Evolutionary conservation across 805 yeast genomes (phyloP).

Genomic region (Cyberlindnera bimundalis): DNA sequence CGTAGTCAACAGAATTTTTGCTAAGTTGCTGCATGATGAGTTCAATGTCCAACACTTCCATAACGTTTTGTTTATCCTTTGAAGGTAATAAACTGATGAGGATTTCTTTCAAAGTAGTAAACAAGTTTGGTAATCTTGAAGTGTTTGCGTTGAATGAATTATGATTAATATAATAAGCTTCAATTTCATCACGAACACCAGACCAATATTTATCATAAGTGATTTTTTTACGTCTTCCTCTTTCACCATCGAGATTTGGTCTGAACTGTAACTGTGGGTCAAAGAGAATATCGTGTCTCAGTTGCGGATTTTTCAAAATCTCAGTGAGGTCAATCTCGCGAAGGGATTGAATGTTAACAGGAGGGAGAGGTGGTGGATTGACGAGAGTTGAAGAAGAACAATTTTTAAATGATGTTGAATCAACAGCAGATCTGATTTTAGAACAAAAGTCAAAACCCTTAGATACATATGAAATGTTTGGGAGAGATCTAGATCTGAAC

Average conservation of each 20-base stretch:
- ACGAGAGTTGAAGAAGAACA: conserved; percentile 16
- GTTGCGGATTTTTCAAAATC: conserved; percentile 85
- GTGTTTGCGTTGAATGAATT: conserved; percentile 21
- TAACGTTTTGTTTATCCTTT: conserved; percentile 64
- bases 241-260: conserved; percentile 87
- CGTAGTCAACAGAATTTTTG: conserved; percentile 70
- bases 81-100: conserved; percentile 71
- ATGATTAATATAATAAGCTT: conserved; percentile 33
- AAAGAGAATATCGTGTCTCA: conserved; percentile 88
- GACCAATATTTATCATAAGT: conserved; percentile 83
- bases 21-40: conserved; percentile 70
- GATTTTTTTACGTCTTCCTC: conserved; percentile 74
- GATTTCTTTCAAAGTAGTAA: conserved; percentile 75
- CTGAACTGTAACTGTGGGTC: conserved; percentile 91
- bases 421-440: conserved; percentile 9
- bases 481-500: conserved; percentile 28
- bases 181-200: conserved; percentile 67
- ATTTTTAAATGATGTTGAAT: neutral
- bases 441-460: conserved; percentile 18
- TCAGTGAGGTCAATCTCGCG: conserved; percentile 86
- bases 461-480: conserved; percentile 22
- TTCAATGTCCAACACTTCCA: conserved; percentile 73
- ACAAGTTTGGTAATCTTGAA: conserved; percentile 55
- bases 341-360: conserved; percentile 75
- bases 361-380: conserved; percentile 59